Percentiles rank a stretch among this genome's conserved stretches.
These are phyloP conservation scores for Fonsecaea monophora DNA, from an alignment of 2,329 filamentous ascomycete species.

Conservation along the genomic window DNA sequence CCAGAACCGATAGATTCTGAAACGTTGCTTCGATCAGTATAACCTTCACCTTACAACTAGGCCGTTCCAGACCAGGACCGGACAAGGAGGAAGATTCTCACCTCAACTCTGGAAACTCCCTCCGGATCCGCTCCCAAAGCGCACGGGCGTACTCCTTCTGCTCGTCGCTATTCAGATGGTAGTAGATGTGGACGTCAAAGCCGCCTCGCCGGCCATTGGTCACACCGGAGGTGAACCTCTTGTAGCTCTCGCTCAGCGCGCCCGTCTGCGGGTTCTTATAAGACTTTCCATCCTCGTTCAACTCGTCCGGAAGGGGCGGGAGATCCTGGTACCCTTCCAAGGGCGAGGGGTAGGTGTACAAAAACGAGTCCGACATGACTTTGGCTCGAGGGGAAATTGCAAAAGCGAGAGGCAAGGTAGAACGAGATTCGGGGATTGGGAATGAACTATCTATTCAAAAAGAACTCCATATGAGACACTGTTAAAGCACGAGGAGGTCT, in stretches of 20 bases:
- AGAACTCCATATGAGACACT: no score
- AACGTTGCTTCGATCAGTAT: neutral
- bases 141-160: slow-evolving; percentile 73
- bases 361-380: slow-evolving; percentile 56
- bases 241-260: slow-evolving; percentile 71
- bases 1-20: slow-evolving; percentile 76
- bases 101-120: slow-evolving; percentile 69
- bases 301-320: slow-evolving; percentile 60
- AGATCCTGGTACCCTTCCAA: slow-evolving; percentile 59
- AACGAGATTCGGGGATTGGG: no score
- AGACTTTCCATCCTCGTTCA: slow-evolving; percentile 76
- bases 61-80: neutral
- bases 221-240: slow-evolving; percentile 71
- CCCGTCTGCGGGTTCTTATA: slow-evolving; percentile 70
- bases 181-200: slow-evolving; percentile 90
- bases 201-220: slow-evolving; percentile 63
- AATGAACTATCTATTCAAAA: no score
- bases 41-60: no score
- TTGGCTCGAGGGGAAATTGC: no score
- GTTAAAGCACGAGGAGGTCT: no score
- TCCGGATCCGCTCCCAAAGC: slow-evolving; percentile 77
- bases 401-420: no score
- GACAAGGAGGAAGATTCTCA: slow-evolving; percentile 2
- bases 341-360: slow-evolving; percentile 63
- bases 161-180: slow-evolving; percentile 66